phyloP scores from a whole-genome alignment of 371 early-diverging fungal species.

The Lichtheimia ramosa region DNA sequence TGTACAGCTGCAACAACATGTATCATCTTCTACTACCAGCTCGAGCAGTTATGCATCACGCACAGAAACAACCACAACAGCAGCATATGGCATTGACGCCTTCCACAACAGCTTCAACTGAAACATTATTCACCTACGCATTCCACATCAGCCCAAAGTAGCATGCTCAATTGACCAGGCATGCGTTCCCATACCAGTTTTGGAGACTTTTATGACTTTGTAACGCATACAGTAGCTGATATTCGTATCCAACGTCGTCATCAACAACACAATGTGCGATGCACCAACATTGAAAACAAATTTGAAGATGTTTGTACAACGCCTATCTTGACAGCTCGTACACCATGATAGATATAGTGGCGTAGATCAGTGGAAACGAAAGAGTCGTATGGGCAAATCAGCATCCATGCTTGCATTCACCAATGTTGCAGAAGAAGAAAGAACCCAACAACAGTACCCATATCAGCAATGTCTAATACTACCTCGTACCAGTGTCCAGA shows the following conservation, averaged over 20 bases:
- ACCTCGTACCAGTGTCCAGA: too few relatives aligned
- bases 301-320: conserved; percentile 28
- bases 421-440: conserved; percentile 1
- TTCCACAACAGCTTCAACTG: neutral
- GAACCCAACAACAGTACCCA: neutral
- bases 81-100: neutral
- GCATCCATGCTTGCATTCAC: conserved; percentile 20
- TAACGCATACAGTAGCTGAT: conserved; percentile 20
- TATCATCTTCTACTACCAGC: conserved; percentile 10
- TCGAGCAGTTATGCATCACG: conserved; percentile 4
- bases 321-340: conserved; percentile 22
- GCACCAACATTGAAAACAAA: conserved; percentile 22
- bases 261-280: conserved; percentile 18
- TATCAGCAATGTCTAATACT: neutral
- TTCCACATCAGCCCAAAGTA: conserved; percentile 4
- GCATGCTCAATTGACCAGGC: conserved; percentile 4
- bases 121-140: conserved; percentile 6
- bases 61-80: conserved; percentile 1
- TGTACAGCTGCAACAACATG: neutral
- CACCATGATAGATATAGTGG: conserved; percentile 19
- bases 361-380: conserved; percentile 18
- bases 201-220: conserved; percentile 20
- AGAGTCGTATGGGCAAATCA: conserved; percentile 20
- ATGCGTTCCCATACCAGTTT: conserved; percentile 17
- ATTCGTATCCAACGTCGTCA: conserved; percentile 19